Percentiles rank a stretch among this genome's conserved stretches.
These are phyloP conservation scores for Gossypium trilobum DNA, from an alignment of 441 rosid genomes.

Conservation along the genomic window DNA sequence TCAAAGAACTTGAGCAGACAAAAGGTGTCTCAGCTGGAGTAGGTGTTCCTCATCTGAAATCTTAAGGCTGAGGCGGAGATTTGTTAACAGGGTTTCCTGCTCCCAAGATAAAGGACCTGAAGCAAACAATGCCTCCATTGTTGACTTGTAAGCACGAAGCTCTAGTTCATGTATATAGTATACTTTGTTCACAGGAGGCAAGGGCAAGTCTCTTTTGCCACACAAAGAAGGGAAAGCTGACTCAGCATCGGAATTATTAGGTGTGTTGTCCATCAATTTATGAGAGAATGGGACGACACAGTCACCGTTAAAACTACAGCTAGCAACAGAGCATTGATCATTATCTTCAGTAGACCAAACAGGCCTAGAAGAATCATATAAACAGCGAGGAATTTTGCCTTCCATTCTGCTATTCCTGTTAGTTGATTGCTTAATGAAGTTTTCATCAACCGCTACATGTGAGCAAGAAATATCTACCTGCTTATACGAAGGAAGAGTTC, in stretches of 20 bases:
- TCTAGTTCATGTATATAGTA: conserved; percentile 26
- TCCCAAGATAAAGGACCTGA: conserved; percentile 37
- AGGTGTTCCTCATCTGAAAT: conserved; percentile 36
- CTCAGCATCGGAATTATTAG: conserved; percentile 18
- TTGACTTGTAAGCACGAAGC: conserved; percentile 26
- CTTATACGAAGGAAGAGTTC: neutral
- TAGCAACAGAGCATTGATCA: conserved; percentile 24
- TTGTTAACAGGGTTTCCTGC: conserved; percentile 29
- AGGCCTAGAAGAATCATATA: conserved; percentile 16
- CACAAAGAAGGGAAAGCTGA: conserved; percentile 18
- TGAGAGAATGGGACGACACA: neutral
- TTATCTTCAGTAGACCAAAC: conserved; percentile 17
- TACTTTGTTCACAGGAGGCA: neutral
- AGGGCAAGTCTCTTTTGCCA: neutral
- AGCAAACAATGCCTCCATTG: conserved; percentile 28
- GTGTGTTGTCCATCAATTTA: conserved; percentile 4
- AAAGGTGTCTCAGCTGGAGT: conserved; percentile 24
- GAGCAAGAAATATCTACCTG: conserved; percentile 9
- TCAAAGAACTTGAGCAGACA: conserved; percentile 26
- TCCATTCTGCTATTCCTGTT: conserved; percentile 8
- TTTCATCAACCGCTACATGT: conserved; percentile 2
- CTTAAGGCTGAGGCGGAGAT: conserved; percentile 30
- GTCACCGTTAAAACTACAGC: conserved; percentile 20
- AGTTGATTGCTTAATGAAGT: neutral
- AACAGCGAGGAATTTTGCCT: conserved; percentile 1